Base-by-base conservation (phyloP, 176 grass and related monocot species). In the Triticum monococcum region DNA sequence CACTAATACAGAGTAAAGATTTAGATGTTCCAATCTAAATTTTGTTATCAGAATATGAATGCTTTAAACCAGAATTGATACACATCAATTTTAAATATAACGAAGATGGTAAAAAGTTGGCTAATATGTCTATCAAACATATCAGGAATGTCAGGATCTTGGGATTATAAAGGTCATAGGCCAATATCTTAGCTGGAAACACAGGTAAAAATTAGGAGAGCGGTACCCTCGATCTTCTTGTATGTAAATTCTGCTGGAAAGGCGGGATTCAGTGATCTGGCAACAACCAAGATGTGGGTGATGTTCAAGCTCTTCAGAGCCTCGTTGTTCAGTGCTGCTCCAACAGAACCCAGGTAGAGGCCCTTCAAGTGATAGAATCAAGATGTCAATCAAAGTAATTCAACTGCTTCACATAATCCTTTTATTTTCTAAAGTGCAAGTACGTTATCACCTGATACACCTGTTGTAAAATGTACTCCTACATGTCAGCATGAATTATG, bases 291-390 rank as follows among this genome's bases (percentile, higher is more conserved):
- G 60, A 98, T 41, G 67, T 96, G 92, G 41, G 92, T 96, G 64
- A 98, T 81, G 90, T 94, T 98, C 24, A 98, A 72, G 13, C 46
- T 88, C 70, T 96, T 94, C 31, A 98, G 64, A 46, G 78, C 62
- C 12, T 92, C 84, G 88, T 92, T 96, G 18, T 98, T 98, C 37
- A 94, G 41, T 12, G 94, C 92, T 26, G 90, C 92, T 4, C 97
- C 94, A 31, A 96, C 75, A 82, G 93, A 98, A 86, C 94, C 97
- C 85, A 98, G 84, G 85, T 96, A 98, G 65, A 98, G 78, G 78
- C 97, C 92, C 90, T 94, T 75, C 68, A 89, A 76, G 35, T 20
- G 23, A 28, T 57, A 57, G 52, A 9, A 52, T 13, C 24, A 75
- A 81, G 68, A 72, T 59, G 52, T 30, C 16, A 54, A 90, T 84